Evolutionary conservation across 495 filamentous ascomycete genomes (phyloP), one percentile per base, ranked within the genome.

Genomic region (Neurospora sp.): DNA sequence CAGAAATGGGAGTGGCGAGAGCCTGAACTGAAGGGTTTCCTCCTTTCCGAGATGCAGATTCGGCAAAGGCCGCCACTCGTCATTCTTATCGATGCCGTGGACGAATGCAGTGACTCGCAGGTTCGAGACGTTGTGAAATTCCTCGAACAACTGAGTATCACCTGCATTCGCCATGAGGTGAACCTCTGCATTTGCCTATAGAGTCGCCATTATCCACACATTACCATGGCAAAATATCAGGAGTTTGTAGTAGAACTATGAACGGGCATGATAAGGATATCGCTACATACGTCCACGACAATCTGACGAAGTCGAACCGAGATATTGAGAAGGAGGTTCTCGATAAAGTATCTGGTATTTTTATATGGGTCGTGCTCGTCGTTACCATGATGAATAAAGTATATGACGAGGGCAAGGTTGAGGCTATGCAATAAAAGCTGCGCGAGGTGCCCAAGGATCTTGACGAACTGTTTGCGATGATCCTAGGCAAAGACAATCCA

Each of bases 161-260:
- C 37, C 8, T 0, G 37, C 37, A 0, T 38, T 38, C 9, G 37
- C 0, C 9, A 38, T 38, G 0, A 0, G 37, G 9, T 38, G 0
- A 38, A 38, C 0, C 8, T 38, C 2, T 0, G 37, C 37, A 38
- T 38, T 0, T 83, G 81, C 21, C 73, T 83, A 39, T 80, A 81
- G 4, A 83, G 81, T 45, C 79, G 81, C 2, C 81, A 82, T 69
- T 82, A 83, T 48, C 81, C 81, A 3, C 9, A 38, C 9, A 38
- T 38, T 38, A 38, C 37, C 9, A 38, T 38, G 37, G 0, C 9
- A 38, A 38, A 3, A 74, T 15, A 81, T 83, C 39, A 62, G 24
- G 28, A 74, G 19, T 40, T 78, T 2, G 66, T 69, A 0, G 34
- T 77, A 3, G 73, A 78, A 74, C 28, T 13, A 37, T 0, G 40